phyloP scores from a whole-genome alignment of 805 yeast genomes.

The Ogataea angusta region DNA sequence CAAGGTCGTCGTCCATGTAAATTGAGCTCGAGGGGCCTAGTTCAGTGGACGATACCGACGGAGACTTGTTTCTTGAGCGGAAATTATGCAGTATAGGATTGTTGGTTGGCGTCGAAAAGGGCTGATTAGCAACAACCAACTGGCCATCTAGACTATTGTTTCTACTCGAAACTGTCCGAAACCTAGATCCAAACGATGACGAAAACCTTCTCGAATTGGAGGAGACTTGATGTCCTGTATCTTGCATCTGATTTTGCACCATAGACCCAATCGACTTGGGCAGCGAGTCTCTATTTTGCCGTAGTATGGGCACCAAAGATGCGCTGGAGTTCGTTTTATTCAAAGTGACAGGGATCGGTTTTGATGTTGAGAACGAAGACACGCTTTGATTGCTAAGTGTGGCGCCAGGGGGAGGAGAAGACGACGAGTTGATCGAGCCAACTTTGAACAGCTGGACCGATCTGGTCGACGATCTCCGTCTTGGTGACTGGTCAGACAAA shows the following conservation, averaged over 20 bases:
- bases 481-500: constrained; percentile 18
- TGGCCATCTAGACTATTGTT: constrained; percentile 31
- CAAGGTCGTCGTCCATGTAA: constrained; percentile 33
- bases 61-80: constrained; percentile 22
- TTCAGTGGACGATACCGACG: constrained; percentile 25
- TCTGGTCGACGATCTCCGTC: constrained; percentile 33
- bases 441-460: constrained; percentile 60
- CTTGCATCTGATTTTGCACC: constrained; percentile 9
- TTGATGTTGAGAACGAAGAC: constrained; percentile 25
- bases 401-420: constrained; percentile 29
- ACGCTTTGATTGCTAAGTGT: constrained; percentile 13
- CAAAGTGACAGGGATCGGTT: constrained; percentile 40
- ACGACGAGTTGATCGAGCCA: constrained; percentile 50
- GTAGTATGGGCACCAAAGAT: constrained; percentile 48
- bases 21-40: constrained; percentile 27
- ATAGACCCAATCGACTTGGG: constrained; percentile 44
- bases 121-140: constrained; percentile 7
- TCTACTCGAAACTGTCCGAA: constrained; percentile 26
- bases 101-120: constrained; percentile 15
- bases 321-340: constrained; percentile 50
- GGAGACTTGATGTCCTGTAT: constrained; percentile 15
- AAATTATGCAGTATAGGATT: constrained; percentile 27
- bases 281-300: constrained; percentile 36
- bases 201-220: constrained; percentile 55
- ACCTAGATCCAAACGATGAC: constrained; percentile 68